phyloP scores from a whole-genome alignment of 2,329 filamentous ascomycete genomes.

The Fusarium pininemorale region DNA sequence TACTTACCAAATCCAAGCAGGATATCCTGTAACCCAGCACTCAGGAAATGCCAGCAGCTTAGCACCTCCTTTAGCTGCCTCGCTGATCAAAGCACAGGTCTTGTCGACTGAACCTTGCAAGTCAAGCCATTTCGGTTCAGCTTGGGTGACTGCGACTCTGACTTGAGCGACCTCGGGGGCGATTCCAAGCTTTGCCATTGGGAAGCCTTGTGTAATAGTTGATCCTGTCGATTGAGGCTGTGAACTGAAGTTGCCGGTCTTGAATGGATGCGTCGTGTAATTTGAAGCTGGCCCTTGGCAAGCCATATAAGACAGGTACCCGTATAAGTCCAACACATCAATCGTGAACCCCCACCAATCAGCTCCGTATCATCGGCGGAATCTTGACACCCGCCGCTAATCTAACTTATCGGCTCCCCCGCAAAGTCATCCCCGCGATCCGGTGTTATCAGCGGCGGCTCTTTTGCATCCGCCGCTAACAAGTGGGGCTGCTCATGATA shows the following conservation, averaged over 20 bases:
- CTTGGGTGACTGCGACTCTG: constrained; percentile 31
- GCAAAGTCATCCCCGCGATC: not conserved
- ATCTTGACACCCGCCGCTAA: not conserved
- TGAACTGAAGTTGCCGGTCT: not conserved
- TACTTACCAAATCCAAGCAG: constrained; percentile 10
- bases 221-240: not conserved
- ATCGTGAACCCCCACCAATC: not conserved
- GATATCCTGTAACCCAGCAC: constrained; percentile 58
- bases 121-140: constrained; percentile 35
- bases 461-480: not conserved
- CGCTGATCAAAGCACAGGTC: constrained; percentile 10
- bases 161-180: not conserved
- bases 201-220: not conserved
- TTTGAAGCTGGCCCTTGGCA: not conserved
- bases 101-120: constrained; percentile 29
- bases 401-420: not conserved
- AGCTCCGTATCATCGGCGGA: not conserved
- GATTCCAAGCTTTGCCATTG: not conserved
- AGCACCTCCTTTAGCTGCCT: constrained; percentile 53
- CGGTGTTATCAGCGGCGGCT: not conserved
- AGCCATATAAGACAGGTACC: not conserved
- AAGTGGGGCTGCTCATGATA: not conserved
- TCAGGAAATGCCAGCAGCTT: constrained; percentile 64
- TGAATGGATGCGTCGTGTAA: too few species aligned
- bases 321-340: not conserved